These are phyloP conservation scores for Anthostomella pinea DNA, from an alignment of 2,329 filamentous ascomycete genomes.

Conservation along the genomic window DNA sequence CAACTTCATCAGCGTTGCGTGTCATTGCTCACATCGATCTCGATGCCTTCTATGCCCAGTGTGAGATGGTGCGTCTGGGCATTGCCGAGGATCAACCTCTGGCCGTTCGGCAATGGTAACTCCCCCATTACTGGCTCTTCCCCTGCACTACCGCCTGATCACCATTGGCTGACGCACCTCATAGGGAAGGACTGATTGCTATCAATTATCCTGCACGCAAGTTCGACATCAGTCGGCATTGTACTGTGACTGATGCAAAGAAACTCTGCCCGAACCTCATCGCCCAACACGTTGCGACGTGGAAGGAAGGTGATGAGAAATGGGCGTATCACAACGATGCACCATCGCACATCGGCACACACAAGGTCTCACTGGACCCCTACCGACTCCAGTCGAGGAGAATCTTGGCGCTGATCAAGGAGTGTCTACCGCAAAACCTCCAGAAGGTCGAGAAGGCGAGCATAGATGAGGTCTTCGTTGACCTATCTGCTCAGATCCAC, in stretches of 20 bases:
- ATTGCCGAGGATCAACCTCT: constrained; percentile 74
- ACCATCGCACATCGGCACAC: constrained; percentile 72
- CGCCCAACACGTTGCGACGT: constrained; percentile 90
- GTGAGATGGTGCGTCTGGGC: constrained; percentile 84
- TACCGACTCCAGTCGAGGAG: constrained; percentile 82
- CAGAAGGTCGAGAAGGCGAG: constrained; percentile 89
- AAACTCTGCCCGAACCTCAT: constrained; percentile 83
- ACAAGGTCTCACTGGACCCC: constrained; percentile 93
- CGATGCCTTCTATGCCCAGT: constrained; percentile 97
- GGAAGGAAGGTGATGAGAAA: constrained; percentile 84
- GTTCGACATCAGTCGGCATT: constrained; percentile 76
- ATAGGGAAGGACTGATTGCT: constrained; percentile 85
- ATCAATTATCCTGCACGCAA: constrained; percentile 90
- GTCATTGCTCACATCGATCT: constrained; percentile 91
- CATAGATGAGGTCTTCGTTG: constrained; percentile 93
- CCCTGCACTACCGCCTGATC: constrained; percentile 1
- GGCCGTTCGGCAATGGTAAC: constrained; percentile 87
- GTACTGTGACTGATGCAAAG: constrained; percentile 75
- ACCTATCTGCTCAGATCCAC: constrained; percentile 83
- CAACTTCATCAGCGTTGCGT: constrained; percentile 72
- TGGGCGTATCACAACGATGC: constrained; percentile 91
- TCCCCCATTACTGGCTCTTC: constrained; percentile 8
- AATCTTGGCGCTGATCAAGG: constrained; percentile 78
- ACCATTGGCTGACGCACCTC: constrained; percentile 12
- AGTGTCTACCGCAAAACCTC: constrained; percentile 59